These are phyloP conservation scores for Skeletonema tropicum DNA, from an alignment of 108 stramenopile species.

Conservation along the genomic window DNA sequence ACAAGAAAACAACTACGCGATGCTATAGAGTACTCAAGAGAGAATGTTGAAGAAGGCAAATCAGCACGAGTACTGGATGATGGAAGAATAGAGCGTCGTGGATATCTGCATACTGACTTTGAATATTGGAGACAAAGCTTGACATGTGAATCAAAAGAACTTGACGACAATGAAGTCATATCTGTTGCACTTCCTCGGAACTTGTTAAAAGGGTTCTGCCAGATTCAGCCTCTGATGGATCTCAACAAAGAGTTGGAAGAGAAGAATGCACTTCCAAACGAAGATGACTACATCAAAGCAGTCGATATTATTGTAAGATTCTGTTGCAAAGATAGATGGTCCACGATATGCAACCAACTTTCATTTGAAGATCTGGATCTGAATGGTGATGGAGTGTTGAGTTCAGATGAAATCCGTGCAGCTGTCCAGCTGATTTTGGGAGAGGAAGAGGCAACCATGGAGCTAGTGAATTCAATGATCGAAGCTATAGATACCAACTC, in stretches of 20 bases:
- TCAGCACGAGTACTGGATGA: constrained; percentile 25
- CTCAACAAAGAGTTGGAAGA: constrained; percentile 58
- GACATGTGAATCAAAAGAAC: neutral
- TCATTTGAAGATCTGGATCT: constrained; percentile 71
- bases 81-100: constrained; percentile 54
- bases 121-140: constrained; percentile 48
- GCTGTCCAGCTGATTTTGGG: constrained; percentile 56
- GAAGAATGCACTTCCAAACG: constrained; percentile 50
- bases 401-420: constrained; percentile 57
- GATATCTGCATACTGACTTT: constrained; percentile 72
- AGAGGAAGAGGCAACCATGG: constrained; percentile 61
- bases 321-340: constrained; percentile 71
- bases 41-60: constrained; percentile 54
- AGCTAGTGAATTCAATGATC: constrained; percentile 74
- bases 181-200: constrained; percentile 79
- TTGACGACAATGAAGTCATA: constrained; percentile 41
- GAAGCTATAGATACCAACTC: constrained; percentile 69
- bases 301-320: constrained; percentile 67
- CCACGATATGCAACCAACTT: constrained; percentile 28
- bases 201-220: constrained; percentile 78
- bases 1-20: constrained; percentile 55
- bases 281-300: constrained; percentile 73
- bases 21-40: constrained; percentile 70
- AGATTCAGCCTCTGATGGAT: constrained; percentile 76
- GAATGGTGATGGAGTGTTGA: constrained; percentile 68